These are phyloP conservation scores for Xanthoconium stramineum DNA, from an alignment of 768 basidiomycete genomes.

Conservation along the genomic window DNA sequence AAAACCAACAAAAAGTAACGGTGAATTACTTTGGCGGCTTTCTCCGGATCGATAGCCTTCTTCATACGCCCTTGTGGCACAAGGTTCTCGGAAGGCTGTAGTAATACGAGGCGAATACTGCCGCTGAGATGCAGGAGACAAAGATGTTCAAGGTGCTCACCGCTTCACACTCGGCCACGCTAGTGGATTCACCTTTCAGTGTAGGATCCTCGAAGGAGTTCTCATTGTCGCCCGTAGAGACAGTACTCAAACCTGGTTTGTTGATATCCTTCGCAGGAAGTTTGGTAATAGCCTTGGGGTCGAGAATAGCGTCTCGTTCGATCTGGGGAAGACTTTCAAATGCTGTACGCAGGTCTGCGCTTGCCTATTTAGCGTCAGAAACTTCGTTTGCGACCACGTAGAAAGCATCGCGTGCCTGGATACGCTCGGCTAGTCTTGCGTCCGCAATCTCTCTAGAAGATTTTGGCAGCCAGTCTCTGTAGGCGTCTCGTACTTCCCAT, in stretches of 20 bases:
- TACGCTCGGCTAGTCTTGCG: conserved; percentile 57
- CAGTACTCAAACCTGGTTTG: conserved; percentile 15
- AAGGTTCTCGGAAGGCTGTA: conserved; percentile 24
- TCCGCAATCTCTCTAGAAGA: conserved; percentile 62
- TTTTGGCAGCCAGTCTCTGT: conserved; percentile 64
- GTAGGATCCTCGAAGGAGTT: conserved; percentile 24
- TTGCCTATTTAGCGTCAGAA: conserved; percentile 45
- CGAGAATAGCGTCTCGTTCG: conserved; percentile 55
- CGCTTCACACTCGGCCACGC: conserved; percentile 39
- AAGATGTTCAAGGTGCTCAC: conserved; percentile 22
- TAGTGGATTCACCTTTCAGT: conserved; percentile 26
- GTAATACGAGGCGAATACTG: background rate
- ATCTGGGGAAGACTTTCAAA: conserved; percentile 58
- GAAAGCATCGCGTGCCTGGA: conserved; percentile 45
- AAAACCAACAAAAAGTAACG: background rate
- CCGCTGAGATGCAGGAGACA: background rate
- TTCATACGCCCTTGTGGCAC: conserved; percentile 41
- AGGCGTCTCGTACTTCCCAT: conserved; percentile 74
- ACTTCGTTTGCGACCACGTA: background rate
- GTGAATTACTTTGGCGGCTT: conserved; percentile 31
- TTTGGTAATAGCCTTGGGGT: conserved; percentile 41
- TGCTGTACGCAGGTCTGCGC: conserved; percentile 47
- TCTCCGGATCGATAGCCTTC: conserved; percentile 55
- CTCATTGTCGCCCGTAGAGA: background rate
- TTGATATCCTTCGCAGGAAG: conserved; percentile 35